Base-by-base conservation (phyloP, 75 land plant species). In the Adiantum capillusveneris region DNA sequence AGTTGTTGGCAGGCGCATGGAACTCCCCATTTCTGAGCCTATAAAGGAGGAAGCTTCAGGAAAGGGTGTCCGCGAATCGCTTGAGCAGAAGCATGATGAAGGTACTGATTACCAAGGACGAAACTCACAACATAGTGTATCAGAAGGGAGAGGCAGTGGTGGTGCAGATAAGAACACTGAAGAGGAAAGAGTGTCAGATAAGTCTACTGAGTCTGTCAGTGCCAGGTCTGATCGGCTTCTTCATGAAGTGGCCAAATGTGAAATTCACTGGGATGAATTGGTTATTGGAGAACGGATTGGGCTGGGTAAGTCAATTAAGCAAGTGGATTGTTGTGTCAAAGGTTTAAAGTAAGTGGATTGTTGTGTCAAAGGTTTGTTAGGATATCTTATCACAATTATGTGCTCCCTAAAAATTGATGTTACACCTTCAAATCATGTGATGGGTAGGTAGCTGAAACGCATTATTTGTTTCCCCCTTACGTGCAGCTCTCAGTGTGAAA, bases 261-360 rank as follows among this genome's bases (percentile, higher is more conserved):
- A 88, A 65, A 82, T 88, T 53, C 69, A 66, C 13, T 88, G 83
- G 94, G 94, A 88, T n/a, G 94, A 88, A n/a, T 67, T 88, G 48
- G 53, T 65, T 57, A 44, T 88, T 72, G 94, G 94, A 20, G 94
- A 88, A 48, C 73, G 94, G 37, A 88, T 88, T 42, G 94, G 94
- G 31, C 76, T 88, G 31, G 94, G 94, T 88, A 82, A 26, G n/a
- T n/a, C n/a, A n/a, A n/a, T n/a, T n/a, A n/a, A n/a, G n/a, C n/a
- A n/a, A n/a, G n/a, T n/a, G n/a, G n/a, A n/a, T n/a, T n/a, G n/a
- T n/a, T n/a, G n/a, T n/a, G n/a, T n/a, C n/a, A n/a, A n/a, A n/a
- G n/a, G n/a, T n/a, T n/a, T n/a, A n/a, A n/a, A n/a, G n/a, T n/a
- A n/a, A n/a, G n/a, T n/a, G n/a, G n/a, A n/a, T n/a, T n/a, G n/a